Base-by-base conservation (phyloP, 352 stramenopile species). In the Pythium monospermum region DNA sequence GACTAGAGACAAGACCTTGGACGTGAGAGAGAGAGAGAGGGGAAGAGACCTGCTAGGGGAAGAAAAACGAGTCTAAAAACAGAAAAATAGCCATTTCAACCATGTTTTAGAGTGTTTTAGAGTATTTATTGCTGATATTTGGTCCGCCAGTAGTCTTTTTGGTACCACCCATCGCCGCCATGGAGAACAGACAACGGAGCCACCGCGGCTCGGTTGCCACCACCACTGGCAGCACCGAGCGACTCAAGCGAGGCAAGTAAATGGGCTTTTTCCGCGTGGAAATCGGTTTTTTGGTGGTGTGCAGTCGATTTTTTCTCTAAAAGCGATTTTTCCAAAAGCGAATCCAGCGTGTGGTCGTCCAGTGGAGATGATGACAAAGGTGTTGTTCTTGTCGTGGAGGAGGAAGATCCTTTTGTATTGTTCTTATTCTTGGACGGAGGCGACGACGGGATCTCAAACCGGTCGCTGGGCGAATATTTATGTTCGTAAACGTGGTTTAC, bases 131-230 rank as follows among this genome's bases (percentile, higher is more conserved):
- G 67, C 49, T 69, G 55, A 47, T 82, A 82, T 53, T 82, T 83
- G 32, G 49, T 49, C 11, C 71, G 53, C 71, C 71, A 83, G 41
- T 83, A 83, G 46, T 75, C 58, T 36, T 73, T 67, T 40, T 75
- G 68, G 41, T 83, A 83, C 71, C 71, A 79, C n/a, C n/a, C 22
- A 68, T 23, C 10, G 68, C 18, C 18, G 41, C 45, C 18, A 23
- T 43, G 40, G 48, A 19, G 18, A 16, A 35, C 13, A 35, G 30
- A 13, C 7, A 35, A 8, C 13, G 30, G 30, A 35, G 7, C 7
- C 7, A 35, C 7, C 30, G 30, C 30, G 8, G 30, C 30, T 35
- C 30, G 30, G 8, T 8, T 35, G 13, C 8, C 13, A 35, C 30
- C 7, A 35, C 7, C 30, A 35, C 30, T 35, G 30, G 30, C 13